These are phyloP conservation scores for Sanguinoderma infundibulare DNA, from an alignment of 1,284 basidiomycete species.

Conservation along the genomic window DNA sequence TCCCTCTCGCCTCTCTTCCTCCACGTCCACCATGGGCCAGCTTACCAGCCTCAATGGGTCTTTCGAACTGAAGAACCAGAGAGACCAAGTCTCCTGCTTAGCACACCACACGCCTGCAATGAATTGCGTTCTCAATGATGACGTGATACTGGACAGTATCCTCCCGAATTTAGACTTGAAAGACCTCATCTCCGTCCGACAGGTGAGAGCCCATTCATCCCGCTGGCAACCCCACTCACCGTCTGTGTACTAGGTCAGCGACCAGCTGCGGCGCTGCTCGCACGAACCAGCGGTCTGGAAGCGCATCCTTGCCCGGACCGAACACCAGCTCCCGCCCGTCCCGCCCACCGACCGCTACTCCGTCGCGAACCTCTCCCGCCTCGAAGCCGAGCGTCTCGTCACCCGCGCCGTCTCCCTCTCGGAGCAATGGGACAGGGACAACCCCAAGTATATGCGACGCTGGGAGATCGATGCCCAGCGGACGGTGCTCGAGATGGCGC, in stretches of 20 bases:
- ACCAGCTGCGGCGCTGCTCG: conserved; percentile 28
- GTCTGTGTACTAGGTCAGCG: conserved; percentile 1
- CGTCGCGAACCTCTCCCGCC: conserved; percentile 45
- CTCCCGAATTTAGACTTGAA: conserved; percentile 14
- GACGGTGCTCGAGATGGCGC: conserved; percentile 57
- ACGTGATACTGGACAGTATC: conserved; percentile 22
- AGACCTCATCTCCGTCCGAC: conserved; percentile 20
- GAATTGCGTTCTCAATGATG: conserved; percentile 9
- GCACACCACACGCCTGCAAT: background rate
- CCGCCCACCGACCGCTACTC: conserved; percentile 61
- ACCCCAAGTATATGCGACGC: conserved; percentile 27
- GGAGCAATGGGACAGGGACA: conserved; percentile 33
- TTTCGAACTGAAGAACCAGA: background rate
- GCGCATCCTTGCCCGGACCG: conserved; percentile 54
- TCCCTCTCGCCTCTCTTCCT: background rate
- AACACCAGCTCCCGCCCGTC: conserved; percentile 61
- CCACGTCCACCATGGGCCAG: background rate
- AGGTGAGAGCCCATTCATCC: conserved; percentile 8
- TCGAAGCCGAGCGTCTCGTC: conserved; percentile 67
- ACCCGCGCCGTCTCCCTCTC: conserved; percentile 64
- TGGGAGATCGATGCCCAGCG: conserved; percentile 45
- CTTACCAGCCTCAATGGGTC: background rate
- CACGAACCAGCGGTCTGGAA: conserved; percentile 74
- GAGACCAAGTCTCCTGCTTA: background rate
- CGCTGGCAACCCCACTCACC: background rate